Conservation (phyloP, 768 basidiomycete species). For the Lactifluus echinatus region DNA sequence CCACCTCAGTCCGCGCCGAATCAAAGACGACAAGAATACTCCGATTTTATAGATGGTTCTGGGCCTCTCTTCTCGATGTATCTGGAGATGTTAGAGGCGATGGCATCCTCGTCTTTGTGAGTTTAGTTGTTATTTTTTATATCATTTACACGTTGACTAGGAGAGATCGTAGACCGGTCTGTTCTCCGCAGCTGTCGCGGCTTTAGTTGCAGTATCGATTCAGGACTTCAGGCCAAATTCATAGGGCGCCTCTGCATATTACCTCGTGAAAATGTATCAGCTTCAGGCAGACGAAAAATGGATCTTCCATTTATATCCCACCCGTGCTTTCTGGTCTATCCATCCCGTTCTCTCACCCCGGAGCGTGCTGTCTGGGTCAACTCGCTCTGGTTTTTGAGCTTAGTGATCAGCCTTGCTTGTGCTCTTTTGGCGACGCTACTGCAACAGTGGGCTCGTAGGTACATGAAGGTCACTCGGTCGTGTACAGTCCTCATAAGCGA, state of each 20-base stretch:
- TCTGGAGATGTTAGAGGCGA: neutral
- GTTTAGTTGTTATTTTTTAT: neutral
- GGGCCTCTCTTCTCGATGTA: slow-evolving; percentile 4
- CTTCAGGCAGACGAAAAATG: neutral
- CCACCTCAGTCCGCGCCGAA: neutral
- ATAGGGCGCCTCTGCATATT: neutral
- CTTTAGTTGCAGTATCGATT: neutral
- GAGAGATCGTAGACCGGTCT: neutral
- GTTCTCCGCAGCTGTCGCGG: slow-evolving; percentile 4
- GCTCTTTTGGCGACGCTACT: slow-evolving; percentile 5
- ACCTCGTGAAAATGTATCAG: neutral
- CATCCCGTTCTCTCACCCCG: neutral
- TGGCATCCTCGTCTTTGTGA: slow-evolving; percentile 2
- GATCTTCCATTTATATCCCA: neutral
- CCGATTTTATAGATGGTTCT: neutral
- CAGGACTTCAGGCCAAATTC: neutral
- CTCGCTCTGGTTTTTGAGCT: slow-evolving; percentile 9
- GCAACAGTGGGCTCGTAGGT: slow-evolving; percentile 9
- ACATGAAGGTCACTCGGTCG: neutral
- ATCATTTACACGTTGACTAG: too few species aligned
- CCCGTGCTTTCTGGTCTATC: neutral
- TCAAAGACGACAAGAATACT: neutral
- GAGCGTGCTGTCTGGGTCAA: slow-evolving; percentile 5
- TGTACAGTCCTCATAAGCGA: neutral
- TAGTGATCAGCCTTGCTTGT: slow-evolving; percentile 6